Percentiles rank a stretch among this genome's conserved stretches.
These are phyloP conservation scores for Spathaspora girioi DNA, from an alignment of 805 yeast species.

Conservation along the genomic window DNA sequence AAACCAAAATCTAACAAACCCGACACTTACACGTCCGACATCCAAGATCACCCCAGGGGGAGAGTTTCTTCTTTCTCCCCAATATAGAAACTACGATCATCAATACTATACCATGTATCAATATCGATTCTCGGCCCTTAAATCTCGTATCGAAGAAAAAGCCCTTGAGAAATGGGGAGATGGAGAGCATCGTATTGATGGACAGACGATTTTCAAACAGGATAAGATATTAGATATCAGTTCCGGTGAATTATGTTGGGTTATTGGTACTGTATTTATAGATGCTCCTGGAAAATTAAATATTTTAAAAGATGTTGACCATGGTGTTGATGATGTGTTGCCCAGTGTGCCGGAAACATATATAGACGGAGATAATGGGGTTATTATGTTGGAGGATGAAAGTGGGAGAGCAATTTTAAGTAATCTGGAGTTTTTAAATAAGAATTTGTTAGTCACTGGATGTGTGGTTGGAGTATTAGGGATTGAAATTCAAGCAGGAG, in stretches of 20 bases:
- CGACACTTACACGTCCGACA: background rate
- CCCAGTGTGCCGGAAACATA: constrained; percentile 34
- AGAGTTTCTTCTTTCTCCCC: constrained; percentile 4
- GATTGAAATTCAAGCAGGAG: constrained; percentile 77
- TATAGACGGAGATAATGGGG: constrained; percentile 15
- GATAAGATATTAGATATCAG: constrained; percentile 56
- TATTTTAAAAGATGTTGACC: constrained; percentile 75
- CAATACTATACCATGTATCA: constrained; percentile 45
- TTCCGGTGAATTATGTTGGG: constrained; percentile 67
- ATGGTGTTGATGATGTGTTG: constrained; percentile 48
- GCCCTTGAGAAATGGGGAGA: constrained; percentile 53
- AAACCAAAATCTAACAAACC: background rate
- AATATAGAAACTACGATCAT: constrained; percentile 28
- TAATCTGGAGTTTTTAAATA: constrained; percentile 53
- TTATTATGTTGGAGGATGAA: constrained; percentile 86
- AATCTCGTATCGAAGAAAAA: constrained; percentile 27
- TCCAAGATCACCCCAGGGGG: background rate
- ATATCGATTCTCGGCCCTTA: constrained; percentile 30
- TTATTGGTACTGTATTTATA: constrained; percentile 80
- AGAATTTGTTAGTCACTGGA: constrained; percentile 76
- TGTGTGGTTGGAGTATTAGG: constrained; percentile 85
- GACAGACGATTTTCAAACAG: constrained; percentile 27
- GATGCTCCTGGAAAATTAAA: constrained; percentile 85
- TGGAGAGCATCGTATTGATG: constrained; percentile 31
- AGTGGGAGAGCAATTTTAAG: constrained; percentile 78